Percentiles rank a stretch among this genome's conserved stretches.
These are phyloP conservation scores for Rhodofomes roseus DNA, from an alignment of 1,284 basidiomycete species.

Conservation along the genomic window DNA sequence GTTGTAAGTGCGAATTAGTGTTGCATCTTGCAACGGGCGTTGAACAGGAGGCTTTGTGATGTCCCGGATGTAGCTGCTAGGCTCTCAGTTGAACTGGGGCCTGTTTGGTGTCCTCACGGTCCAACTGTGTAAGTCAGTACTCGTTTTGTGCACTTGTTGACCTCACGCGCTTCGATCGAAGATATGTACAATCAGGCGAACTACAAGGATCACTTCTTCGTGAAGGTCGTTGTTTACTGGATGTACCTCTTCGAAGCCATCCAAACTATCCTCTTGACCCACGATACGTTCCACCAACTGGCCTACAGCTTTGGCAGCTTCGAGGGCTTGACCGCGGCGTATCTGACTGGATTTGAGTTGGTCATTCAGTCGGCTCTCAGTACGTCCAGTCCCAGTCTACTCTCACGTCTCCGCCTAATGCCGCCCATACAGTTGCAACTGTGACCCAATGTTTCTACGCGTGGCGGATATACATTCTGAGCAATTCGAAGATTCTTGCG, in stretches of 20 bases:
- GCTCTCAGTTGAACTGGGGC: constrained; percentile 24
- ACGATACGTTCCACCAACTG: not conserved
- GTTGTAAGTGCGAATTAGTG: not conserved
- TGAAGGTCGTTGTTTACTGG: constrained; percentile 16
- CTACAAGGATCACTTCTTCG: constrained; percentile 17
- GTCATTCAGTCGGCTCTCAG: not conserved
- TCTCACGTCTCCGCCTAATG: not conserved
- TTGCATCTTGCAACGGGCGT: not conserved
- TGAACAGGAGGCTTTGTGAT: not conserved
- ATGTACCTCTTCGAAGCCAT: not conserved
- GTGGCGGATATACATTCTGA: not conserved
- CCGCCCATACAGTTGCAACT: not conserved
- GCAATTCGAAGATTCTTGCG: not conserved
- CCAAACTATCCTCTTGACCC: not conserved
- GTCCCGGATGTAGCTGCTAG: constrained; percentile 4
- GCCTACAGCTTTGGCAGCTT: not conserved
- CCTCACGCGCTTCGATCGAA: constrained; percentile 4
- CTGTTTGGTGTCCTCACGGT: constrained; percentile 21
- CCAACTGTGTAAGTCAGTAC: constrained; percentile 16
- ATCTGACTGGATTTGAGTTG: not conserved
- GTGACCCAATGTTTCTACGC: constrained; percentile 5
- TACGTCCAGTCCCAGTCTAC: not conserved
- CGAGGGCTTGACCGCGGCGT: not conserved
- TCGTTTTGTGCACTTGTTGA: too few species aligned
- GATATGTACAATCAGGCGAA: constrained; percentile 26